Evolutionary conservation across 2,329 filamentous ascomycete species (phyloP).

Genomic region (Arthrocladium fulminans): DNA sequence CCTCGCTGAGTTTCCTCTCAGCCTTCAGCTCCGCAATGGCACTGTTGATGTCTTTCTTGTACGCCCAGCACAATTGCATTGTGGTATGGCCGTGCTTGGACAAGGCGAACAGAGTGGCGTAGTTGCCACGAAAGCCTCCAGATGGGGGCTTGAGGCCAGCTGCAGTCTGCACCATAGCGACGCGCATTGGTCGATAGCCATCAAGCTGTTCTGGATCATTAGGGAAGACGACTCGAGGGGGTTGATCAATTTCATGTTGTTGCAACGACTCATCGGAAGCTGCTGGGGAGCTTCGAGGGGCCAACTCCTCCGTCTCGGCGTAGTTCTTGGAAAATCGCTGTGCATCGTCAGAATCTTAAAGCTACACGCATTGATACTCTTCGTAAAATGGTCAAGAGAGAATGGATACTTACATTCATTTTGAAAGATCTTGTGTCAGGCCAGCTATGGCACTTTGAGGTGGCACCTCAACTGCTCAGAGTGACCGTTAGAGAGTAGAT

Average conservation of each 20-base stretch:
- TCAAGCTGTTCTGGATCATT: not conserved
- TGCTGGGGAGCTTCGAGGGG: slow-evolving; percentile 1
- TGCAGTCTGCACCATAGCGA: slow-evolving; percentile 10
- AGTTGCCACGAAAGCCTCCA: slow-evolving; percentile 13
- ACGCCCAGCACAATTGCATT: slow-evolving; percentile 11
- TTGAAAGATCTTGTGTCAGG: not conserved
- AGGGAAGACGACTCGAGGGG: not conserved
- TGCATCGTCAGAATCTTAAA: not conserved
- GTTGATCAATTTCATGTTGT: not conserved
- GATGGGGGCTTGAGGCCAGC: slow-evolving; percentile 11
- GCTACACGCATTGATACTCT: not conserved
- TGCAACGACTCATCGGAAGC: slow-evolving; percentile 2
- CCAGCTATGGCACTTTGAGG: not conserved
- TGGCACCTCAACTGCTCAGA: no score
- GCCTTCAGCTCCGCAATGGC: slow-evolving; percentile 1
- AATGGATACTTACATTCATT: not conserved
- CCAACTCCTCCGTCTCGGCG: not conserved
- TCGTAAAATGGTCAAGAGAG: not conserved
- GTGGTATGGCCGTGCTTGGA: slow-evolving; percentile 8
- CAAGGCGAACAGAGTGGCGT: slow-evolving; percentile 9
- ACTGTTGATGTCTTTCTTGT: slow-evolving; percentile 6
- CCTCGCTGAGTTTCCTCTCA: not conserved
- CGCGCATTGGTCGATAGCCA: slow-evolving; percentile 8
- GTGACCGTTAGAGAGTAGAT: no score
- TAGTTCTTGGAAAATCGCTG: slow-evolving; percentile 1